Evolutionary conservation across 176 grass and related monocot genomes (phyloP), one percentile per base, ranked within the genome.

Genomic region (Cenchrus fungigraminus): DNA sequence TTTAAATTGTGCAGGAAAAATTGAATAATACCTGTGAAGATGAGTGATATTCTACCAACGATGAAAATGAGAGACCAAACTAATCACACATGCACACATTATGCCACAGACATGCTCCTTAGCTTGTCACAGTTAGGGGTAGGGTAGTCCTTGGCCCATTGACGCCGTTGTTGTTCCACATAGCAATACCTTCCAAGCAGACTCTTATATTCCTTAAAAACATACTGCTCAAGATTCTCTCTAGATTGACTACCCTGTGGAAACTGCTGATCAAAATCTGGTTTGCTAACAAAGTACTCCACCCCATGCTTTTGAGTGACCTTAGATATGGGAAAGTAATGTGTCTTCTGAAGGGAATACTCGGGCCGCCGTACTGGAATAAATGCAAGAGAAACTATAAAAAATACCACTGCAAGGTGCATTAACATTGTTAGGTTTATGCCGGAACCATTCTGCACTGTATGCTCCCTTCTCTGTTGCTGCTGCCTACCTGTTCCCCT

Each of bases 41-140:
- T 4, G 42, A 73, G 67, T 17, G n/a, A 78, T 51, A 51, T 68
- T 68, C 50, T 73, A 54, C 76, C 8, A 79, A 44, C 14, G 69
- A 56, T 10, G 2, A 47, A 79, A 80, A 50, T 4, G 66, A 52
- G 5, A 55, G 32, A 67, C 46, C 76, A 87, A 65, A 92, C 13
- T 61, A 44, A 84, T 79, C 69, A 62, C 66, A 80, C 79, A 61
- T 51, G 49, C 59, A 70, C 15, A 88, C 49, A 77, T 90, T 84
- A 95, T 73, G 82, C 47, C 17, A 63, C 91, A 78, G 57, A 28
- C 77, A 93, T 75, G 65, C 29, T 91, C 85, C 59, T 74, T 53
- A 95, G 83, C 80, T 85, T 93, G 82, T 95, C 95, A 78, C 95
- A 98, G 82, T 93, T 13, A 83, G 92, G 91, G 68, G 89, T 95